Base-by-base conservation (phyloP, 768 basidiomycete species). In the Naganishia vishniacii region DNA sequence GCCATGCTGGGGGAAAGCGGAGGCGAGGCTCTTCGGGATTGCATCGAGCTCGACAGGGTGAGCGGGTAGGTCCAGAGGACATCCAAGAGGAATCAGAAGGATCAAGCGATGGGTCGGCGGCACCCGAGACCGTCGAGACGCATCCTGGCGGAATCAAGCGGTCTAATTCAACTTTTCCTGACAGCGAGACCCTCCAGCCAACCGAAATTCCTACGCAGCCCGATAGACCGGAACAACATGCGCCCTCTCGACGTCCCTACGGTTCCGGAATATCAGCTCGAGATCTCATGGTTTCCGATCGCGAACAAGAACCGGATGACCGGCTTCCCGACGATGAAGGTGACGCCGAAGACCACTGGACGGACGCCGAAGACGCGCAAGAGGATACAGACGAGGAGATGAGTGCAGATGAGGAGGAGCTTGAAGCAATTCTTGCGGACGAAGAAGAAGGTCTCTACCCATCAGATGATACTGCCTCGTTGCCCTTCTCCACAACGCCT, bases 341-440 rank as follows among this genome's bases (percentile, higher is more conserved):
- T n/a, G 65, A 48, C 25, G 31, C 40, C 31, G 59, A 45, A 16
- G 65, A 66, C 16, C 34, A 16, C 1, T 49, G 67, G 28, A 60
- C 28, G 7, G 49, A 29, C 28, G 61, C 34, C 4, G 31, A 45
- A 31, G 68, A 70, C 12, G 67, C 62, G 34, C 75, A 71, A 9
- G 75, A 79, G 12, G 75, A 75, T n/a, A 76, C 72, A 40, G 71
- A 78, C 4, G 70, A 75, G 3, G 66, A 72, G 44, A 75, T 78
- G 31, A 61, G 45, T 25, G 31, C 29, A 16, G 45, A 40, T 20
- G 53, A 56, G 16, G 61, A 60, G 29, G 69, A 70, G 18, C 64
- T 62, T 40, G 76, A 72, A 12, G 75, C 79, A 9, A 74, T 74
- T 25, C 76, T 72, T 42, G 71, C 78, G 3, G 70, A 75, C 5